Evolutionary conservation across 495 filamentous ascomycete genomes (phyloP).

Genomic region (Penicillium soppii): DNA sequence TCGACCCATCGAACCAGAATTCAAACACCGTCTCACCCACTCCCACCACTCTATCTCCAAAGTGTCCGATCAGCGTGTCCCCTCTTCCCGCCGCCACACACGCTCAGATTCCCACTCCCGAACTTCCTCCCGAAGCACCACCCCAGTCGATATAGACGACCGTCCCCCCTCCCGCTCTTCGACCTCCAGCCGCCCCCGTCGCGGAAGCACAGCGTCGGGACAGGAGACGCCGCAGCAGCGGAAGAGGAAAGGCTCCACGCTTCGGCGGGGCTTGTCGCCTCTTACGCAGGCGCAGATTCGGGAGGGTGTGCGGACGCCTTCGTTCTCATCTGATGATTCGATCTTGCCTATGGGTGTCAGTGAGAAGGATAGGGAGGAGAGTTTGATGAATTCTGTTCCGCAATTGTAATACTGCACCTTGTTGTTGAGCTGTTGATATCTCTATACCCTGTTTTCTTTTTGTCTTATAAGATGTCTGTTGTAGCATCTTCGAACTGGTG

Average conservation of each 20-base stretch:
- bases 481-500: neutral
- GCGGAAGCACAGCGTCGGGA: conserved; percentile 32
- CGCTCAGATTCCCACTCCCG: conserved; percentile 48
- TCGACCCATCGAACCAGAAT: conserved; percentile 20
- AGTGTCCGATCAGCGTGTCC: conserved; percentile 31
- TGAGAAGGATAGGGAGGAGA: conserved; percentile 27
- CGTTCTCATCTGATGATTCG: conserved; percentile 42
- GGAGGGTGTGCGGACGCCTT: conserved; percentile 38
- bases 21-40: conserved; percentile 24
- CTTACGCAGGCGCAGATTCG: conserved; percentile 45
- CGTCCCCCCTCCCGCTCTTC: conserved; percentile 41
- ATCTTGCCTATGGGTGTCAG: conserved; percentile 23
- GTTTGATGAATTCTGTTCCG: conserved; percentile 17
- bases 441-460: conserved; percentile 7
- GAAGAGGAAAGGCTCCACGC: conserved; percentile 34
- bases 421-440: conserved; percentile 2
- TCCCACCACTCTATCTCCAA: conserved; percentile 36
- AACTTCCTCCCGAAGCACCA: conserved; percentile 50
- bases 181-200: conserved; percentile 33
- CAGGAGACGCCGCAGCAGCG: conserved; percentile 33
- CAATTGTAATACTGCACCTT: conserved; percentile 9
- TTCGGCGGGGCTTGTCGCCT: conserved; percentile 40
- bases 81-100: conserved; percentile 32
- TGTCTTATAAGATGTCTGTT: neutral
- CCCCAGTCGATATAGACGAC: conserved; percentile 39